A percentile compares a stretch with the other conserved stretches of the same genome.
phyloP scores from a whole-genome alignment of 306 rosid genomes.

The Corylus heterophylla region DNA sequence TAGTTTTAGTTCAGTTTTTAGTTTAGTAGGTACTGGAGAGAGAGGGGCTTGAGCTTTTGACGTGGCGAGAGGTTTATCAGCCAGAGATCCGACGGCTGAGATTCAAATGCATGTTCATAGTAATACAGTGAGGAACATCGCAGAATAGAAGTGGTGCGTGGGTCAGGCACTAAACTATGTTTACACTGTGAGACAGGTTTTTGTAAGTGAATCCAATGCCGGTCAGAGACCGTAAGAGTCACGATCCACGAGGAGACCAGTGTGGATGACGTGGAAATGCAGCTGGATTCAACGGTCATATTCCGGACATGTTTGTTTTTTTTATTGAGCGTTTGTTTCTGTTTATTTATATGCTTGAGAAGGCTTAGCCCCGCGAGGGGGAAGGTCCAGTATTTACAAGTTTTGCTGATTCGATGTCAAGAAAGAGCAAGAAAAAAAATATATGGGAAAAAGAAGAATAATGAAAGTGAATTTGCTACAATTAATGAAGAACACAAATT shows the following conservation, averaged over 20 bases:
- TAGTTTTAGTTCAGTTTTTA: not conserved
- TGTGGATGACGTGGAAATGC: conserved; percentile 30
- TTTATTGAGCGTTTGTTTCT: not conserved
- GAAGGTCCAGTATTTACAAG: too few relatives aligned
- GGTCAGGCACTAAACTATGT: not conserved
- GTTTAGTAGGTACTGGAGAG: not conserved
- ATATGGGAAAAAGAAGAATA: too few relatives aligned
- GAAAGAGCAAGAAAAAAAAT: not conserved
- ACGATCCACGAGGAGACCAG: conserved; percentile 29
- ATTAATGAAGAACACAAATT: too few relatives aligned
- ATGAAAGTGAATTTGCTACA: not conserved
- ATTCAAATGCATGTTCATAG: conserved; percentile 26
- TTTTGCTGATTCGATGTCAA: not conserved
- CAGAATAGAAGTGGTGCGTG: conserved; percentile 3
- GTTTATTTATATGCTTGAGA: not conserved
- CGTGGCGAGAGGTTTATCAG: not conserved
- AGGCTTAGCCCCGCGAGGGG: not conserved
- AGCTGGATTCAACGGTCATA: conserved; percentile 48
- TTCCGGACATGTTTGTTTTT: conserved; percentile 5
- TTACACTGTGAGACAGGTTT: not conserved
- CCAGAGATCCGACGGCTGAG: conserved; percentile 38
- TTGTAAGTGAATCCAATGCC: conserved; percentile 1
- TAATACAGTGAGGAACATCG: conserved; percentile 11
- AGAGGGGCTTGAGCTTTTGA: not conserved
- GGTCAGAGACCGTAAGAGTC: not conserved